These are phyloP conservation scores for Spencermartinsiella europaea DNA, from an alignment of 805 yeast species.

Conservation along the genomic window DNA sequence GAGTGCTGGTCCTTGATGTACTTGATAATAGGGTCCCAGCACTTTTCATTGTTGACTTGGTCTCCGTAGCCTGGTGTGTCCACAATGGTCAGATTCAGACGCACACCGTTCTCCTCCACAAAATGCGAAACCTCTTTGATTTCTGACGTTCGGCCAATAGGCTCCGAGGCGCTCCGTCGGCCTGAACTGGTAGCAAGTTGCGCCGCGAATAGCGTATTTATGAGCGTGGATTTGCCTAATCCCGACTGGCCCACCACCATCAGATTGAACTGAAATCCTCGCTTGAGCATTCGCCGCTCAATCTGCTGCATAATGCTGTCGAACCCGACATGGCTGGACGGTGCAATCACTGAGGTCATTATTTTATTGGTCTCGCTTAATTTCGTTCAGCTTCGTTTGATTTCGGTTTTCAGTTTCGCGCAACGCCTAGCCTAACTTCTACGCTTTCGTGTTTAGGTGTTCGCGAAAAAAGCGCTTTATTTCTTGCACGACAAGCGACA, in stretches of 20 bases:
- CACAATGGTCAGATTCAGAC: conserved; percentile 77
- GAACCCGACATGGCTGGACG: conserved; percentile 77
- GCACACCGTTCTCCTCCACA: conserved; percentile 80
- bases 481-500: neutral
- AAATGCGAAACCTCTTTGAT: conserved; percentile 45
- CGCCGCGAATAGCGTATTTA: conserved; percentile 85
- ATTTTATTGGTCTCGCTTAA: neutral
- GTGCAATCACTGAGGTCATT: conserved; percentile 7
- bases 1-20: conserved; percentile 95
- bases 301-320: conserved; percentile 95
- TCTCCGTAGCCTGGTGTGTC: conserved; percentile 99
- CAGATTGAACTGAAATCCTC: conserved; percentile 90
- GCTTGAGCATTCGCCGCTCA: conserved; percentile 82
- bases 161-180: conserved; percentile 59
- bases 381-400: neutral
- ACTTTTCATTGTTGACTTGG: conserved; percentile 88
- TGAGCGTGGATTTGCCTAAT: conserved; percentile 85
- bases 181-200: conserved; percentile 73
- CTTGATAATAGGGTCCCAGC: conserved; percentile 95
- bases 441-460: no score
- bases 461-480: neutral
- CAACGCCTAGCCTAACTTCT: neutral
- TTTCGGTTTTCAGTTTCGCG: neutral
- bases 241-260: conserved; percentile 93
- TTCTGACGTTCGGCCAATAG: conserved; percentile 81